These are phyloP conservation scores for Boletus rufocinnamomeus DNA, from an alignment of 768 basidiomycete species.

Conservation along the genomic window DNA sequence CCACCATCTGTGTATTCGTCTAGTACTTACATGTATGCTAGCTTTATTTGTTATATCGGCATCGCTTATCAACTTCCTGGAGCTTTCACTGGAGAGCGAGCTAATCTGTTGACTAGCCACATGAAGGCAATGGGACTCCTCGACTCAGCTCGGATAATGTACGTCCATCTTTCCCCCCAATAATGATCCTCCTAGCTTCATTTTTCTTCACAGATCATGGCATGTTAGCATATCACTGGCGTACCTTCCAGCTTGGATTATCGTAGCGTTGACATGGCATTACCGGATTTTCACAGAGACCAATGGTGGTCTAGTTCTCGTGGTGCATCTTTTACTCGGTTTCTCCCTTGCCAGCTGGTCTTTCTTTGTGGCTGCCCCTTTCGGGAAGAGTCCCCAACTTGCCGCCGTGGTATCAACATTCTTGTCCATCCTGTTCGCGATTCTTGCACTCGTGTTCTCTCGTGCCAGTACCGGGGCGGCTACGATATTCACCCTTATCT, in stretches of 20 bases:
- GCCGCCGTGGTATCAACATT: slow-evolving; percentile 70
- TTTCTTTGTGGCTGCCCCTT: slow-evolving; percentile 67
- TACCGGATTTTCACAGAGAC: slow-evolving; percentile 65
- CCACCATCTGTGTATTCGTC: not conserved
- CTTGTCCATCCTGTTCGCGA: slow-evolving; percentile 63
- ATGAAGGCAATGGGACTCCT: slow-evolving; percentile 80
- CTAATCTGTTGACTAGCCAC: slow-evolving; percentile 63
- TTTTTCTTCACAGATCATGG: slow-evolving; percentile 48
- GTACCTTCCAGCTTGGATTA: slow-evolving; percentile 79
- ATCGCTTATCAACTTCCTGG: slow-evolving; percentile 81
- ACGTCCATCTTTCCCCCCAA: slow-evolving; percentile 18
- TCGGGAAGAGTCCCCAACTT: slow-evolving; percentile 71
- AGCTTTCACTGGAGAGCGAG: slow-evolving; percentile 64
- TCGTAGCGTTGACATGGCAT: slow-evolving; percentile 65
- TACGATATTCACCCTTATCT: slow-evolving; percentile 66
- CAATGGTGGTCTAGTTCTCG: slow-evolving; percentile 58
- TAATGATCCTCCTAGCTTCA: not conserved
- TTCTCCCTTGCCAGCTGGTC: slow-evolving; percentile 71
- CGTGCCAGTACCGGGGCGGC: slow-evolving; percentile 45
- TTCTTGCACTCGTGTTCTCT: slow-evolving; percentile 60
- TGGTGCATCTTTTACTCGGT: slow-evolving; percentile 67
- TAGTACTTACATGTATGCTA: slow-evolving; percentile 25
- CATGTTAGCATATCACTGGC: slow-evolving; percentile 62
- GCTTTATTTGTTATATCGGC: slow-evolving; percentile 71
- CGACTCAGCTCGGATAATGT: slow-evolving; percentile 68